A percentile compares a stretch with the other conserved stretches of the same genome.
phyloP scores from a whole-genome alignment of 1,284 basidiomycete species.

The Abortiporus biennis region DNA sequence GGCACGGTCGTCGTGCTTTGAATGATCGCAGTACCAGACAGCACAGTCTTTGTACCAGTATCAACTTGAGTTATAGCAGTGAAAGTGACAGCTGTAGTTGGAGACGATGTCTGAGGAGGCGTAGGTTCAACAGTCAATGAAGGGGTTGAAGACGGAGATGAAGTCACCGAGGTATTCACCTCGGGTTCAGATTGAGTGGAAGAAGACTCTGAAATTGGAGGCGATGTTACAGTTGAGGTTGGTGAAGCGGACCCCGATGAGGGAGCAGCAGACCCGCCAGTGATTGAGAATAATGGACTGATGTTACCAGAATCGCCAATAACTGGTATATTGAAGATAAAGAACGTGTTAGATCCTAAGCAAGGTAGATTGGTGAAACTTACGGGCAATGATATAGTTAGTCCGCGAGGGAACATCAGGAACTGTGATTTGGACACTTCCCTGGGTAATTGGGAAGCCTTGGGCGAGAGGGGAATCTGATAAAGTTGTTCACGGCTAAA shows the following conservation, averaged over 20 bases:
- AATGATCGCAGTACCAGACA: too few species aligned
- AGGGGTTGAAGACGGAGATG: too few species aligned
- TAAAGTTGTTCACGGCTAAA: constrained; percentile 1
- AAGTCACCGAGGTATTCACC: neutral
- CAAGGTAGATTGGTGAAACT: constrained; percentile 18
- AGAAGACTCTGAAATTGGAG: constrained; percentile 3
- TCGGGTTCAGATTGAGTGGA: neutral
- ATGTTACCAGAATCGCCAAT: constrained; percentile 38
- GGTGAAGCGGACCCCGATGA: constrained; percentile 4
- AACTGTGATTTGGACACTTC: constrained; percentile 47
- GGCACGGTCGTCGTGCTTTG: too few species aligned
- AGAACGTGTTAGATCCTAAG: constrained; percentile 4
- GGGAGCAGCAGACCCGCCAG: constrained; percentile 12
- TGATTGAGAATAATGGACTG: constrained; percentile 38
- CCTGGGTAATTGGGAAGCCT: constrained; percentile 45
- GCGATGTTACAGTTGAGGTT: constrained; percentile 2
- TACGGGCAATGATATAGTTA: constrained; percentile 43
- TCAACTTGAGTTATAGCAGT: too few species aligned
- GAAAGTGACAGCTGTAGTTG: neutral
- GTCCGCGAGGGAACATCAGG: constrained; percentile 39
- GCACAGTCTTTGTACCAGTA: too few species aligned
- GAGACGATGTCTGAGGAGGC: neutral
- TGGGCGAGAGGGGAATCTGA: constrained; percentile 42
- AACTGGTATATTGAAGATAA: constrained; percentile 19
- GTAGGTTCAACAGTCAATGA: neutral